Percentiles rank a stretch among this genome's conserved stretches.
Evolutionary conservation across 306 rosid genomes (phyloP).

Genomic region (Quercus glauca): DNA sequence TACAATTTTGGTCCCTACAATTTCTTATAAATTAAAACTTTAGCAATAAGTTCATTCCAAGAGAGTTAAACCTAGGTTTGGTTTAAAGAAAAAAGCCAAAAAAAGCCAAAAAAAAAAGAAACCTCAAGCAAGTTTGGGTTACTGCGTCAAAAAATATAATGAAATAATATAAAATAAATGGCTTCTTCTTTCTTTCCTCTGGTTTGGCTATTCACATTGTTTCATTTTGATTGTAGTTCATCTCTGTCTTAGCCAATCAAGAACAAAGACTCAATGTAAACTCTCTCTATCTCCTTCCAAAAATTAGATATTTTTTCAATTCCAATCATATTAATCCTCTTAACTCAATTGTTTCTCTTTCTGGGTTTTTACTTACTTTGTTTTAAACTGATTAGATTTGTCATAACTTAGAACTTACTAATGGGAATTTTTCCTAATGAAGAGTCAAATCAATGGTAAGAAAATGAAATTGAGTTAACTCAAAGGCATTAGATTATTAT

Average conservation of each 20-base stretch:
- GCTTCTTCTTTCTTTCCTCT: background rate
- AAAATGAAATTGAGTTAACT: background rate
- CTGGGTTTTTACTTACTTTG: background rate
- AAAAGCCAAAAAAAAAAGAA: no score
- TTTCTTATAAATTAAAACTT: no score
- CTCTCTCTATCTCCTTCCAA: background rate
- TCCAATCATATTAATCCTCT: background rate
- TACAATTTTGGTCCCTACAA: no score
- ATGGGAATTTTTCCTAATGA: background rate
- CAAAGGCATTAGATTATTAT: background rate
- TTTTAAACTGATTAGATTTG: background rate
- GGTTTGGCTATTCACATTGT: background rate
- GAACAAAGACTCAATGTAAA: background rate
- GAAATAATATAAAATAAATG: no score
- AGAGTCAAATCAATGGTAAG: background rate
- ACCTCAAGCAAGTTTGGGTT: no score
- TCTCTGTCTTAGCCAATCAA: background rate
- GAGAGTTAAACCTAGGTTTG: no score
- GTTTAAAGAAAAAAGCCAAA: no score
- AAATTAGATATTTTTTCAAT: no score
- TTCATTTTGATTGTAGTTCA: background rate
- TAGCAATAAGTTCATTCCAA: no score
- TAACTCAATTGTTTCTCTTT: background rate
- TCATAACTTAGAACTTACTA: background rate
- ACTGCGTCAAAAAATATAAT: no score